Conservation (phyloP, 208 protist genomes). For the Trypanosoma congolense region DNA sequence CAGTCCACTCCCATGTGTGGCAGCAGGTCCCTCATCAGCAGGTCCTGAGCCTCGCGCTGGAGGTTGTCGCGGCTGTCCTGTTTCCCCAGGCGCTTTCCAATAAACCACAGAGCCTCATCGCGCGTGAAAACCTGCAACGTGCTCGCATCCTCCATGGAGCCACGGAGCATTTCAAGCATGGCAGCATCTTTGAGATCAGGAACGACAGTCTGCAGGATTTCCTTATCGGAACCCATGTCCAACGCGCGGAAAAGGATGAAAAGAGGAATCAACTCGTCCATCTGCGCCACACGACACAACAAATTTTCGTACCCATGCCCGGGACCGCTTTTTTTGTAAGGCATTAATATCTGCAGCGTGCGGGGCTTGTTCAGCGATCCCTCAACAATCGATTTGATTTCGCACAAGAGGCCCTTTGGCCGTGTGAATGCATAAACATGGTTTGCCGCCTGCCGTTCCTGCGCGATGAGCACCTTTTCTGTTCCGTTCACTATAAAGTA, state of each 20-base stretch:
- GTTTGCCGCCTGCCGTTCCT: constrained; percentile 92
- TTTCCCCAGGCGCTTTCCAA: constrained; percentile 86
- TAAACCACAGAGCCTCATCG: constrained; percentile 94
- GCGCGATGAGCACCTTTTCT: constrained; percentile 95
- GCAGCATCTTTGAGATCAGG: constrained; percentile 78
- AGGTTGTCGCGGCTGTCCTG: constrained; percentile 80
- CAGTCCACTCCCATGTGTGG: constrained; percentile 86
- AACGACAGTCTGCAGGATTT: constrained; percentile 93
- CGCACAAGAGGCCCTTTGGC: constrained; percentile 87
- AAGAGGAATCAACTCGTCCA: constrained; percentile 77
- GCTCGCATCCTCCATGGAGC: constrained; percentile 92
- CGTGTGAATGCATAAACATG: constrained; percentile 95
- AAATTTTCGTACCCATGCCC: constrained; percentile 71
- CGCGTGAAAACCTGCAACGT: constrained; percentile 89
- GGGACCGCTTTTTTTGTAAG: constrained; percentile 32
- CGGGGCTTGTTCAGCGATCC: constrained; percentile 79
- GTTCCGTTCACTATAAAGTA: constrained; percentile 98
- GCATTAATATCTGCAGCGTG: constrained; percentile 93
- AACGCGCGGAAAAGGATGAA: constrained; percentile 97
- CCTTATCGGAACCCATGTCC: constrained; percentile 93
- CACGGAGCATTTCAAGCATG: constrained; percentile 83
- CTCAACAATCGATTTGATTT: constrained; percentile 93
- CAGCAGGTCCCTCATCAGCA: constrained; percentile 90
- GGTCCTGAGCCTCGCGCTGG: constrained; percentile 89
- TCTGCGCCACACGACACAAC: constrained; percentile 55